These are phyloP conservation scores for Nothomitra cinnamomea DNA, from an alignment of 2,329 filamentous ascomycete species.

Conservation along the genomic window DNA sequence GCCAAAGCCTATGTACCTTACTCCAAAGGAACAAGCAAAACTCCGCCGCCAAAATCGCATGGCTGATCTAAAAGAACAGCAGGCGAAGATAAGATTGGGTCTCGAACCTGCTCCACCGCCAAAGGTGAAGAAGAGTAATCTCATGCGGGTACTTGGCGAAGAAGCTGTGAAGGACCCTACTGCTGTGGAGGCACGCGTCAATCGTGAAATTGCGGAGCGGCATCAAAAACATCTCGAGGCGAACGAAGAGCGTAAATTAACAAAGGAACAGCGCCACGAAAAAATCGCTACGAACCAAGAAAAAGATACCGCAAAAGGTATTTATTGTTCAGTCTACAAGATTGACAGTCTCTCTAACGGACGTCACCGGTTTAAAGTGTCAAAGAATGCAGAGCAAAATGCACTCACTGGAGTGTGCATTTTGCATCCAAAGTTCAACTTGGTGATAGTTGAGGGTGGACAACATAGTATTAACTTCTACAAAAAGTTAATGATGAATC, in stretches of 20 bases:
- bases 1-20: constrained; percentile 84
- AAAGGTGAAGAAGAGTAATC: constrained; percentile 92
- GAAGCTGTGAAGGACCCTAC: constrained; percentile 91
- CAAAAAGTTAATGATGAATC: constrained; percentile 83
- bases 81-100: constrained; percentile 87
- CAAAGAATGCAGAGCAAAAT: constrained; percentile 79
- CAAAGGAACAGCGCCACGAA: constrained; percentile 70
- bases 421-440: constrained; percentile 73
- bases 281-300: constrained; percentile 73
- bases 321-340: constrained; percentile 76
- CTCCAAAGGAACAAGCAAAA: constrained; percentile 79
- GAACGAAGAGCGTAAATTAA: constrained; percentile 77
- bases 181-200: constrained; percentile 86
- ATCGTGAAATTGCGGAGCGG: constrained; percentile 79
- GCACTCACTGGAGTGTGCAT: constrained; percentile 79
- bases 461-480: constrained; percentile 67
- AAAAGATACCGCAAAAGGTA: constrained; percentile 72
- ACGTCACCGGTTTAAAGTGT: constrained; percentile 84
- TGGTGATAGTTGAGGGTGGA: constrained; percentile 86
- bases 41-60: constrained; percentile 76
- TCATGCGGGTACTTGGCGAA: constrained; percentile 93
- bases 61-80: constrained; percentile 86
- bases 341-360: constrained; percentile 81
- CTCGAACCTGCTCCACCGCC: constrained; percentile 79
- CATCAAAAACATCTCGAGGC: constrained; percentile 56